Evolutionary conservation across 1,139 yeast genomes (phyloP), one percentile per base, ranked within the genome.

Genomic region (Zygosaccharomyces sapae): DNA sequence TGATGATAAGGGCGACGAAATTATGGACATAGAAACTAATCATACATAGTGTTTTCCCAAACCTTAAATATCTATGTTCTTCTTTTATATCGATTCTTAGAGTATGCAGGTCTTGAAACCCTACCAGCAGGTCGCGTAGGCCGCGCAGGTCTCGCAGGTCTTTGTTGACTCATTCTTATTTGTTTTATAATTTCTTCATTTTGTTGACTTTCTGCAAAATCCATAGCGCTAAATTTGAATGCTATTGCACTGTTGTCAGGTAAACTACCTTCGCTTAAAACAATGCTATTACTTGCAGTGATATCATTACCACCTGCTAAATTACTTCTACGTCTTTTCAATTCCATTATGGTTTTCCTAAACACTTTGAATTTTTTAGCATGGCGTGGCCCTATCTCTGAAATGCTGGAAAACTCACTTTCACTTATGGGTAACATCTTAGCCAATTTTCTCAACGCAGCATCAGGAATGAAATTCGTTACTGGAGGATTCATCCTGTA

Each of bases 381-480:
- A 48, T 78, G 80, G 8, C 65, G 71, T 34, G 65, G 65, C 10
- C 65, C 63, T 13, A 76, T 67, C 8, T 72, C 79, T 2, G 65
- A 64, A 29, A 80, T 58, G 43, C 65, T 66, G 5, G 70, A 64
- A 61, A 73, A 83, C 42, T 77, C 86, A n/a, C 61, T 63, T 47
- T 75, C 75, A 12, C 74, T 74, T 1, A 74, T 70, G 0, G 90
- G 90, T 30, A 83, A 63, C 38, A 67, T 68, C 16, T 65, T 60
- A 0, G 86, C 81, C 75, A 83, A 73, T 44, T 78, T 80, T 52
- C 72, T 73, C 43, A 83, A 60, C 0, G 81, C 68, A 0, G 63
- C 65, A 51, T 80, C 82, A 1, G 76, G 67, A 3, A 81, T 66
- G 41, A 81, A 70, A 13, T 72, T 68, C 1, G 72, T 66, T 6